These are phyloP conservation scores for Pleodorina starrii DNA, from an alignment of 139 green algal species.

Conservation along the genomic window DNA sequence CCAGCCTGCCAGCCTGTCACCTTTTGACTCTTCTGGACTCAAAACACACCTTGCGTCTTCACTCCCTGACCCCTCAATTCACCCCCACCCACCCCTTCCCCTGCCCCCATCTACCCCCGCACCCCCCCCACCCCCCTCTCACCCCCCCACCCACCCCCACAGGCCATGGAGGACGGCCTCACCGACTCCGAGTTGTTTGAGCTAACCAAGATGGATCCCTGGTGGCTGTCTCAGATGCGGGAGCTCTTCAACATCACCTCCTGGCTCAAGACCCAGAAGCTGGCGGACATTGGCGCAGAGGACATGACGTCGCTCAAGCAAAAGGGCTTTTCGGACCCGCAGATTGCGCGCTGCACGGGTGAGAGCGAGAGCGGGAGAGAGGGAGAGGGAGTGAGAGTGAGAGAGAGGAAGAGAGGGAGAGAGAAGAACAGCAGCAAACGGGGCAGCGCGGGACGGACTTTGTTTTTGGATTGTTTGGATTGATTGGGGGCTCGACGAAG, in stretches of 20 bases:
- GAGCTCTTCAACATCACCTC: slow-evolving; percentile 71
- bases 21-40: too few species aligned
- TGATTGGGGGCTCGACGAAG: neutral
- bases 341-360: slow-evolving; percentile 82
- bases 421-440: neutral
- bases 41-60: too few species aligned
- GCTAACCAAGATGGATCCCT: slow-evolving; percentile 97
- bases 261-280: slow-evolving; percentile 84
- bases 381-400: neutral
- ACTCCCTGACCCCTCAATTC: too few species aligned
- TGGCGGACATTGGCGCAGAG: slow-evolving; percentile 78
- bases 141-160: too few species aligned
- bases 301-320: slow-evolving; percentile 91
- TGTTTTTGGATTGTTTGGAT: too few species aligned
- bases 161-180: slow-evolving; percentile 91
- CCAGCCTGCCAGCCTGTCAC: too few species aligned
- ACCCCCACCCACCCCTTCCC: too few species aligned
- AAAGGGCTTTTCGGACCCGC: slow-evolving; percentile 91
- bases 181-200: slow-evolving; percentile 85
- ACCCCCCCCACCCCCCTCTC: too few species aligned
- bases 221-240: slow-evolving; percentile 93
- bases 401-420: too few species aligned
- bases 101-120: too few species aligned
- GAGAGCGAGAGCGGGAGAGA: neutral
- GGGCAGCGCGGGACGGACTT: too few species aligned